Conservation (phyloP, 192 early-diverging fungal genomes). For the Obelidium mucronatum region DNA sequence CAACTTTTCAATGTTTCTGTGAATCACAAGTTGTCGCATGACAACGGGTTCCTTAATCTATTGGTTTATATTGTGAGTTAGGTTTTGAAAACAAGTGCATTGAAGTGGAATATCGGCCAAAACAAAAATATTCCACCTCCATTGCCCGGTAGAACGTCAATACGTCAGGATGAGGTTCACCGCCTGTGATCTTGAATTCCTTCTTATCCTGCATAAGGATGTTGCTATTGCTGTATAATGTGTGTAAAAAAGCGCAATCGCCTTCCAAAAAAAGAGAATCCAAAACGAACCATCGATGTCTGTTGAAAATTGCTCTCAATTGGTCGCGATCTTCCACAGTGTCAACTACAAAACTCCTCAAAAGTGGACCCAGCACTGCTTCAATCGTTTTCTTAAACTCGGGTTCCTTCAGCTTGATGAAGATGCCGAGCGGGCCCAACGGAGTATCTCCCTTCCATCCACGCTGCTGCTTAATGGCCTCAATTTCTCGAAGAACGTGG, state of each 20-base stretch:
- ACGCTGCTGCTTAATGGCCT: conserved; percentile 69
- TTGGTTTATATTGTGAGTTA: no score
- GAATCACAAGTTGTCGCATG: conserved; percentile 41
- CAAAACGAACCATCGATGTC: no score
- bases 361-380: conserved; percentile 34
- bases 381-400: conserved; percentile 44
- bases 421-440: conserved; percentile 59
- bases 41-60: conserved; percentile 40
- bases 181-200: background rate
- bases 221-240: no score
- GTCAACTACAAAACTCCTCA: conserved; percentile 49
- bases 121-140: conserved; percentile 6
- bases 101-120: background rate
- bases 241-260: no score
- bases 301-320: no score
- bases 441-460: conserved; percentile 77
- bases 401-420: conserved; percentile 42
- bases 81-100: no score
- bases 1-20: conserved; percentile 46
- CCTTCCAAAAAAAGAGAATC: no score
- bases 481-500: conserved; percentile 75
- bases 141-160: conserved; percentile 36
- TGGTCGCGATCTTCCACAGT: conserved; percentile 34
- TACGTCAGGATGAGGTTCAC: conserved; percentile 3
- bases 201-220: conserved; percentile 18